Evolutionary conservation across 1,284 basidiomycete genomes (phyloP).

Genomic region (Papiliotrema nemorosa): DNA sequence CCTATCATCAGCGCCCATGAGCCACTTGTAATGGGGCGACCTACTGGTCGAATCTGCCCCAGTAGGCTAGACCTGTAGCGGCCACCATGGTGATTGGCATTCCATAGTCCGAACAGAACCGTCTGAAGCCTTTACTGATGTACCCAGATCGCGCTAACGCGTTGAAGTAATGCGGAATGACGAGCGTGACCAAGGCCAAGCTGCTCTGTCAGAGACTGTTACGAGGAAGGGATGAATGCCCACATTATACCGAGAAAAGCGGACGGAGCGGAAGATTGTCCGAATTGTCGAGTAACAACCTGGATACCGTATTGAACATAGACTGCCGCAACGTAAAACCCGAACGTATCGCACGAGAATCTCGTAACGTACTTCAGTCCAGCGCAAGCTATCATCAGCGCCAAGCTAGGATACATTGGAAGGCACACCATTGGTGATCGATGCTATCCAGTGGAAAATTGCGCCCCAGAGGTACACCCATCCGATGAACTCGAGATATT

Average conservation of each 20-base stretch:
- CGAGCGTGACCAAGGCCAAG: constrained; percentile 71
- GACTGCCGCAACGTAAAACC: constrained; percentile 72
- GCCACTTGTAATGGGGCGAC: too few species aligned
- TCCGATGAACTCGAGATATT: constrained; percentile 81
- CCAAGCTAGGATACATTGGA: not conserved
- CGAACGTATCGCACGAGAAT: constrained; percentile 89
- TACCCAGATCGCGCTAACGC: constrained; percentile 61
- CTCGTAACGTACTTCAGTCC: constrained; percentile 82
- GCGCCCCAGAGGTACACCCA: constrained; percentile 95
- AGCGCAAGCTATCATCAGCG: constrained; percentile 61
- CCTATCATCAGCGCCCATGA: constrained; percentile 14
- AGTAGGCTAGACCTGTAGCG: constrained; percentile 71
- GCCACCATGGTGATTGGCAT: constrained; percentile 81
- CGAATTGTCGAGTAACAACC: constrained; percentile 71
- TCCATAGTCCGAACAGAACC: constrained; percentile 79
- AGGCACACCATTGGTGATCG: constrained; percentile 70
- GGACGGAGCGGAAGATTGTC: constrained; percentile 54
- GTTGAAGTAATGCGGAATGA: constrained; percentile 69
- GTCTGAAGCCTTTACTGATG: constrained; percentile 67
- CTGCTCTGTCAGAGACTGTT: constrained; percentile 42
- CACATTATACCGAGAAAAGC: constrained; percentile 63
- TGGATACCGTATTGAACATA: constrained; percentile 83
- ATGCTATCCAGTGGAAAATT: constrained; percentile 84
- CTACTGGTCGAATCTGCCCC: constrained; percentile 66
- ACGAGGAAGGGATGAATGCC: constrained; percentile 3